Evolutionary conservation across 371 early-diverging fungal species (phyloP), one percentile per base, ranked within the genome.

Genomic region (Actinomortierella wolfii): DNA sequence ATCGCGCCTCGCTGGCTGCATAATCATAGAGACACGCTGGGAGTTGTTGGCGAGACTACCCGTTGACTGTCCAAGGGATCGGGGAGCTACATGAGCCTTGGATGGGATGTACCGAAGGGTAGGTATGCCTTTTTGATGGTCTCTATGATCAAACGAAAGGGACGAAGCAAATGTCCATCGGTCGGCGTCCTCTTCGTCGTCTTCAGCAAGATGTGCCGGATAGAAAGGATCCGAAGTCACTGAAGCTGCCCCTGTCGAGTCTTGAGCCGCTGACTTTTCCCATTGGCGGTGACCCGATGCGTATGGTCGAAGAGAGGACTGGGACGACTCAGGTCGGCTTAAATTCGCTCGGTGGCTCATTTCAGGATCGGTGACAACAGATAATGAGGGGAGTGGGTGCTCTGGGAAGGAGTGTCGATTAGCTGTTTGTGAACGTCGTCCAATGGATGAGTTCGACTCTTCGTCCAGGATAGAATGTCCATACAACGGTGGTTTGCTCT

Each of bases 111-210:
- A 70, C 11, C 71, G 50, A 23, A 70, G 51, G 4, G 62, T 55
- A 2, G 66, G 71, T 2, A 58, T 18, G 15, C 47, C 34, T 2
- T 65, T 56, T 11, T 46, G 14, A 34, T 58, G 64, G n/a, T 70
- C 71, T 18, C 66, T 42, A 26, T 74, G 64, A 21, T 68, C 75
- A 39, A 74, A 74, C 3, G 75, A 74, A 8, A 74, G 41, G 3
- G 75, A 74, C 2, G 75, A 74, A 11, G 75, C 75, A 64, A 74
- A 74, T 13, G 75, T 74, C 75, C 75, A 74, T n/a, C 75, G 64
- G 29, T 74, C 75, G 0, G 68, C 75, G 40, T 74, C 75, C 41
- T 74, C 75, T n/a, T 74, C 75, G 24, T 74, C 75, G 39, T 74
- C 59, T 44, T 74, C 75, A 0, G 67, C 75, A 17, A 67, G 50